Base-by-base conservation (phyloP, 441 rosid species). In the Manihot esculenta region DNA sequence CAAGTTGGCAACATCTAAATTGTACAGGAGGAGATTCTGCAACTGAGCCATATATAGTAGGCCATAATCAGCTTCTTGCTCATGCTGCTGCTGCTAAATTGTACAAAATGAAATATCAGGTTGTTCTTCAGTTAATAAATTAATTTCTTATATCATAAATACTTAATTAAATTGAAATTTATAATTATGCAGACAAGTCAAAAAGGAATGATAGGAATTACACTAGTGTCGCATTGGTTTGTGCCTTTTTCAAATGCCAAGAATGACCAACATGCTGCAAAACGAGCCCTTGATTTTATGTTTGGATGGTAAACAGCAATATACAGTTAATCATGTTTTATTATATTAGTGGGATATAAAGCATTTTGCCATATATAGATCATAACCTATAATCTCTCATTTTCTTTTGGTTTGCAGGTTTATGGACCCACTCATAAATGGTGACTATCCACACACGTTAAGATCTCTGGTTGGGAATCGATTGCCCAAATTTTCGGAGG, bases 41-140 rank as follows among this genome's bases (percentile, higher is more conserved):
- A 4, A 69, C 44, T 0, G 96, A 88, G 67, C 96, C 96, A 0
- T 92, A 92, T 70, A 6, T 45, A 6, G 89, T 78, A 10, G 61
- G 75, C 0, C 94, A 86, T 58, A 9, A 88, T 63, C 84, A 72
- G 45, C 83, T 92, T 65, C 96, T 92, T 64, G 82, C 96, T 58
- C 96, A 89, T 79, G 94, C 88, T 7, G 74, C 85, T 48, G 89
- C 80, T 6, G 90, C 81, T 0, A 74, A 84, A n/a, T 69, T 87
- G n/a, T 84, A 89, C 69, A 82, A 58, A 21, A 60, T 77, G 0
- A 38, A 82, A 67, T 79, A 81, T 49, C 80, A 84, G 83, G 96
- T 89, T 50, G 18, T 3, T 0, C 15, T 10, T 21, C 27, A 10
- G 3, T 44, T 14, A 2, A 20, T 7, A 18, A 20, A 20, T 54